phyloP scores from a whole-genome alignment of 768 basidiomycete genomes.

The Rhodotorula paludigena region DNA sequence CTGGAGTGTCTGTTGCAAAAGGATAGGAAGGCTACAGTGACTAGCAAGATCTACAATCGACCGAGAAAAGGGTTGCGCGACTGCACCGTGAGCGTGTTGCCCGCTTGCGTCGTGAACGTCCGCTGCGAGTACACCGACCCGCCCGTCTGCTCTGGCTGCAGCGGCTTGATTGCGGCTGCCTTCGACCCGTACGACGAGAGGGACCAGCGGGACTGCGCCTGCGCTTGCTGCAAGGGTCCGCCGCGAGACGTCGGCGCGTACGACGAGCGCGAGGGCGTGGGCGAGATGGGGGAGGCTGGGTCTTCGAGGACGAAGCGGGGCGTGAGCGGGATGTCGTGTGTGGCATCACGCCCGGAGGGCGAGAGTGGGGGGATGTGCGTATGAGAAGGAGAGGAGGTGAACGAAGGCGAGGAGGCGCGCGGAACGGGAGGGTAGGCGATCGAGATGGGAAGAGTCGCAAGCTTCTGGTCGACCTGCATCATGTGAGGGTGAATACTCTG shows the following conservation, averaged over 20 bases:
- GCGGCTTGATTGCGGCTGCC: neutral
- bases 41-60: no score
- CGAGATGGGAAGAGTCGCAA: slow-evolving; percentile 16
- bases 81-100: slow-evolving; percentile 19
- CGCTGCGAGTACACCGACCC: slow-evolving; percentile 1
- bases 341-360: neutral
- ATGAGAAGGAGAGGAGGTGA: neutral
- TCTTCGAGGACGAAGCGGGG: slow-evolving; percentile 27
- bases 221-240: neutral
- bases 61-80: neutral
- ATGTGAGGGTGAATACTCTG: neutral
- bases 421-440: slow-evolving; percentile 35
- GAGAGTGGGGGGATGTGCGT: neutral
- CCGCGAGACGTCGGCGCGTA: slow-evolving; percentile 1
- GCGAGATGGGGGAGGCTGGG: slow-evolving; percentile 20
- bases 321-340: slow-evolving; percentile 9
- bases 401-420: neutral
- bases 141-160: slow-evolving; percentile 1
- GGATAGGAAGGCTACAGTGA: no score
- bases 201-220: slow-evolving; percentile 2
- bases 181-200: slow-evolving; percentile 6
- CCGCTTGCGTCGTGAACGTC: slow-evolving; percentile 27
- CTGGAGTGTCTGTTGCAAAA: no score
- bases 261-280: slow-evolving; percentile 9
- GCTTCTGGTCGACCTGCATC: slow-evolving; percentile 30